These are phyloP conservation scores for Hura crepitans DNA, from an alignment of 441 rosid species.

Conservation along the genomic window DNA sequence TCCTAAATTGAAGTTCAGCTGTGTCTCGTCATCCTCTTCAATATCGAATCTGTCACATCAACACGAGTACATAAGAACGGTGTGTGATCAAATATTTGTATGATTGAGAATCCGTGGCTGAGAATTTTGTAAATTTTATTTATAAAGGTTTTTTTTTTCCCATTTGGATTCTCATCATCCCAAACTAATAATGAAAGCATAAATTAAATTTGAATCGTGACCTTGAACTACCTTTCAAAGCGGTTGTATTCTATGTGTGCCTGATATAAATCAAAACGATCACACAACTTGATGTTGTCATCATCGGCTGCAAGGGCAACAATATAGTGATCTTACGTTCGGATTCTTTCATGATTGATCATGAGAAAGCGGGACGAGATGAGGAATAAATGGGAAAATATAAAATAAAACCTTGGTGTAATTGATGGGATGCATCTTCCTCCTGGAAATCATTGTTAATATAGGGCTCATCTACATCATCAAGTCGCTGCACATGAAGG, in stretches of 20 bases:
- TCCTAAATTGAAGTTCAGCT: conserved; percentile 45
- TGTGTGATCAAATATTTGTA: neutral
- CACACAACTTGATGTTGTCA: conserved; percentile 65
- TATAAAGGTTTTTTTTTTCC: neutral
- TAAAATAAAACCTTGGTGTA: conserved; percentile 62
- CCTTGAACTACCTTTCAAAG: conserved; percentile 60
- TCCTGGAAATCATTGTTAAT: conserved; percentile 33
- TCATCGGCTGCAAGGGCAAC: conserved; percentile 53
- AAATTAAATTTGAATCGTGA: conserved; percentile 4
- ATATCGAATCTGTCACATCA: conserved; percentile 63
- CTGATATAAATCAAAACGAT: conserved; percentile 56
- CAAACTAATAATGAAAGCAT: neutral
- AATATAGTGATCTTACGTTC: conserved; percentile 9
- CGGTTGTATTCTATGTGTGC: conserved; percentile 43
- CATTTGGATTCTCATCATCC: conserved; percentile 4
- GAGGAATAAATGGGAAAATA: neutral
- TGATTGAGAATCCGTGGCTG: neutral
- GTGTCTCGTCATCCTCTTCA: conserved; percentile 68
- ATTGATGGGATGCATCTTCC: conserved; percentile 40
- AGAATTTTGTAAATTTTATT: neutral
- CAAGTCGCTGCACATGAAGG: conserved; percentile 58
- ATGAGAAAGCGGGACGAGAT: neutral
- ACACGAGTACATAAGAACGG: neutral
- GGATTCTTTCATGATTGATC: neutral
- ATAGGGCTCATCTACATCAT: conserved; percentile 47